These are phyloP conservation scores for Cladosporium oxysporum DNA, from an alignment of 2,329 filamentous ascomycete genomes.

Conservation along the genomic window DNA sequence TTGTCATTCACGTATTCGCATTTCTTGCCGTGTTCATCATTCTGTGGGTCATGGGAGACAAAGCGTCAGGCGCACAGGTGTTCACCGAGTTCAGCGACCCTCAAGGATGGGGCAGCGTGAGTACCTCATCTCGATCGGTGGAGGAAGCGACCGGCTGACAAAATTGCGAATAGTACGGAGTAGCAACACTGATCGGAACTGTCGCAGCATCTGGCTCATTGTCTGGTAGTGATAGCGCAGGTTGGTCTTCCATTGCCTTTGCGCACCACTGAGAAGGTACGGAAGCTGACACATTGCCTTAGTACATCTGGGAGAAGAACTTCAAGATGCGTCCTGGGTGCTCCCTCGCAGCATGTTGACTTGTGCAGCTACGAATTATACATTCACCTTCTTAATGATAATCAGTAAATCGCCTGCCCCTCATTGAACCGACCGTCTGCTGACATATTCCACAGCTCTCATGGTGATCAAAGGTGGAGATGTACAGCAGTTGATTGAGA, in stretches of 20 bases:
- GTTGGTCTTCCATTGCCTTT: no score
- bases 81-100: constrained; percentile 39
- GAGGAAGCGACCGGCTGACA: no score
- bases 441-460: constrained; percentile 17
- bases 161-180: neutral
- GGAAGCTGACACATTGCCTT: no score
- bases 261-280: no score
- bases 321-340: constrained; percentile 23
- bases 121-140: no score
- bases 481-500: constrained; percentile 31
- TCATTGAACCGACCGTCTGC: no score
- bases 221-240: constrained; percentile 21
- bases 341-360: constrained; percentile 30
- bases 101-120: constrained; percentile 41
- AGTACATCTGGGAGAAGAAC: constrained; percentile 28
- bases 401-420: no score
- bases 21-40: constrained; percentile 24
- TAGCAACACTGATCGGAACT: constrained; percentile 21
- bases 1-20: constrained; percentile 22
- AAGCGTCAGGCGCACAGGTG: no score
- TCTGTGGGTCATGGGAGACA: constrained; percentile 23
- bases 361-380: constrained; percentile 21
- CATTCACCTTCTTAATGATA: constrained; percentile 13
- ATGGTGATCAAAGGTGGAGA: constrained; percentile 32
- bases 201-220: constrained; percentile 18